Conservation (phyloP, 805 yeast genomes). For the Suhomyces sp. region DNA sequence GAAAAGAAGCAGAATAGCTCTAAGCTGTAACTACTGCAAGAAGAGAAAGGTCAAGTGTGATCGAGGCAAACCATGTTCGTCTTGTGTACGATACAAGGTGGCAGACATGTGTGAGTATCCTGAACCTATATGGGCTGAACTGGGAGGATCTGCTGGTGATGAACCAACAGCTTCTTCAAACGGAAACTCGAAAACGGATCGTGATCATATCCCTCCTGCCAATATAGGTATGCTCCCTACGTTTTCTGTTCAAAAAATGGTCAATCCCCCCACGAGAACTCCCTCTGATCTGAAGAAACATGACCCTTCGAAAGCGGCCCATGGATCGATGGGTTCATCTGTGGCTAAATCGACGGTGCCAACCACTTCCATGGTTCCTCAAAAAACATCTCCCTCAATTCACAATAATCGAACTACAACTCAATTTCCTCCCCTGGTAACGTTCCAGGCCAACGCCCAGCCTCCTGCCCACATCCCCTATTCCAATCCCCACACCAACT, state of each 20-base stretch:
- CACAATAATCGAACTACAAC: too few species aligned
- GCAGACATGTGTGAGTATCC: conserved; percentile 25
- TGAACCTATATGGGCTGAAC: conserved; percentile 12
- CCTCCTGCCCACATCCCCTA: too few species aligned
- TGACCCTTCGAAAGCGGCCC: too few species aligned
- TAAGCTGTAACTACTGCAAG: conserved; percentile 37
- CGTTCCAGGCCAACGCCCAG: background rate
- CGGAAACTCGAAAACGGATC: background rate
- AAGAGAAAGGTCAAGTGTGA: conserved; percentile 40
- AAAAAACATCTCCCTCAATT: too few species aligned
- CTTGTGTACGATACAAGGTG: conserved; percentile 29
- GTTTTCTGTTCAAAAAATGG: conserved; percentile 3
- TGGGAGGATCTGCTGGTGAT: background rate
- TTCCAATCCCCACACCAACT: too few species aligned
- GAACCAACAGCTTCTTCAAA: background rate
- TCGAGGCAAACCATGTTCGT: conserved; percentile 33
- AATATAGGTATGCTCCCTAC: conserved; percentile 6
- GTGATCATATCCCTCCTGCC: background rate
- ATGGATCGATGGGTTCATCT: too few species aligned
- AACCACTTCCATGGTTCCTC: too few species aligned
- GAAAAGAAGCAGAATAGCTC: conserved; percentile 30
- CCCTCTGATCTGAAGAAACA: background rate
- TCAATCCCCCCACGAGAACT: background rate
- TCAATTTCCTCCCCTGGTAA: too few species aligned
- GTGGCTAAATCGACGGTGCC: too few species aligned